Conservation (phyloP, 805 yeast species). For the Suhomyces sp. region DNA sequence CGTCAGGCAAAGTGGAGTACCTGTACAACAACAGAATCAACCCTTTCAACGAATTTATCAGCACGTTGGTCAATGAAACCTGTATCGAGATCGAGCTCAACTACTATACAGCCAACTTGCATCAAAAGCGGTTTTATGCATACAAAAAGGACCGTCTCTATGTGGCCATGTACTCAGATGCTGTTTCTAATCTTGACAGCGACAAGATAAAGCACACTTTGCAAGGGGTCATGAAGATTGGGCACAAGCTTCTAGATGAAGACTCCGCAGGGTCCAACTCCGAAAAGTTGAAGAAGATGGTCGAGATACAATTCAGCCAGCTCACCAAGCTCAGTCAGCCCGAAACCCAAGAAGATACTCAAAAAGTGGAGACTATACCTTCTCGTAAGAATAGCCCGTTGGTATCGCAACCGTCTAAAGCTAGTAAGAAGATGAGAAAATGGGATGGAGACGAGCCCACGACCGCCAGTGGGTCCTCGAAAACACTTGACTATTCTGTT, state of each 20-base stretch:
- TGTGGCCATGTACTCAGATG: slow-evolving; percentile 39
- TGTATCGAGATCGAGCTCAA: slow-evolving; percentile 29
- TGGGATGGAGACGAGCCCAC: slow-evolving; percentile 34
- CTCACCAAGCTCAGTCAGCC: slow-evolving; percentile 27
- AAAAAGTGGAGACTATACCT: slow-evolving; percentile 4
- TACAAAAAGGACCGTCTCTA: slow-evolving; percentile 24
- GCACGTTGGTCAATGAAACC: slow-evolving; percentile 34
- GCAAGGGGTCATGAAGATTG: slow-evolving; percentile 32
- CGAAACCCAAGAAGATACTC: not conserved
- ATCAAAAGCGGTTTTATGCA: slow-evolving; percentile 36
- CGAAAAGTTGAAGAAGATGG: slow-evolving; percentile 29
- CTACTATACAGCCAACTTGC: slow-evolving; percentile 29
- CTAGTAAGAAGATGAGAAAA: slow-evolving; percentile 39
- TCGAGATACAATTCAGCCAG: slow-evolving; percentile 38
- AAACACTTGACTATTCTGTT: slow-evolving; percentile 34
- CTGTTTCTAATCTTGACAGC: slow-evolving; percentile 37
- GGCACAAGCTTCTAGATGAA: slow-evolving; percentile 16
- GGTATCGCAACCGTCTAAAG: slow-evolving; percentile 3
- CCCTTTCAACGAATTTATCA: slow-evolving; percentile 40
- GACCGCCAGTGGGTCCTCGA: slow-evolving; percentile 11
- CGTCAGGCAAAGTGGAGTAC: slow-evolving; percentile 36
- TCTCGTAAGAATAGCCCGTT: not conserved
- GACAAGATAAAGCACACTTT: slow-evolving; percentile 34
- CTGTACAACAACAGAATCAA: slow-evolving; percentile 33
- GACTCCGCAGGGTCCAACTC: slow-evolving; percentile 21